phyloP scores from a whole-genome alignment of 805 yeast genomes.

The Candida maesae region DNA sequence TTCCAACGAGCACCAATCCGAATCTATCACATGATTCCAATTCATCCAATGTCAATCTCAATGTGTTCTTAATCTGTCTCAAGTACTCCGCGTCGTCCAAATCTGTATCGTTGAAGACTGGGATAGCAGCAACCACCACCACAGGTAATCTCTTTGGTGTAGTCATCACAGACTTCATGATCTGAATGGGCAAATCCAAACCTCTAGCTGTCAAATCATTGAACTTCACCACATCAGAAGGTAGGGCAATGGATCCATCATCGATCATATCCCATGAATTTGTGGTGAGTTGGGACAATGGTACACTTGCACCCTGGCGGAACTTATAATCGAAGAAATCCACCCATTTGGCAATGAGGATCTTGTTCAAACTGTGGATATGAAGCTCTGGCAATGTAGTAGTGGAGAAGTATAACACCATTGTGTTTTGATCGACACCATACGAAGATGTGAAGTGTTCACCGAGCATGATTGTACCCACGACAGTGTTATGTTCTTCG shows the following conservation, averaged over 20 bases:
- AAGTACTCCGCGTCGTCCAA: conserved; percentile 31
- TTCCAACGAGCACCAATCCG: conserved; percentile 47
- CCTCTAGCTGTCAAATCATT: conserved; percentile 35
- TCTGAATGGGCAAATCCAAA: conserved; percentile 38
- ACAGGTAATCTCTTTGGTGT: conserved; percentile 37
- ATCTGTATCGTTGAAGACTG: conserved; percentile 33
- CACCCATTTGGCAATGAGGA: conserved; percentile 41
- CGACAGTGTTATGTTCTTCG: conserved; percentile 23
- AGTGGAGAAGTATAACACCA: conserved; percentile 37
- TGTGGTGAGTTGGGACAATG: conserved; percentile 45
- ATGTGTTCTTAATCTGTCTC: conserved; percentile 20
- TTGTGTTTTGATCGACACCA: conserved; percentile 22
- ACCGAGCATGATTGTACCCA: conserved; percentile 39
- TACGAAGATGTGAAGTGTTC: conserved; percentile 34
- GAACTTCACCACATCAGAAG: conserved; percentile 36
- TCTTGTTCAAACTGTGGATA: conserved; percentile 28
- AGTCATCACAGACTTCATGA: conserved; percentile 37
- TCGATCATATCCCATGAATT: conserved; percentile 46
- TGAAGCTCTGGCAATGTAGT: conserved; percentile 43
- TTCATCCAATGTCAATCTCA: conserved; percentile 28
- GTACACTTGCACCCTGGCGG: conserved; percentile 17
- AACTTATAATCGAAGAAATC: conserved; percentile 23
- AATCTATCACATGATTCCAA: conserved; percentile 38
- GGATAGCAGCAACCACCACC: conserved; percentile 40
- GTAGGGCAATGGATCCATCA: conserved; percentile 30